These are phyloP conservation scores for Gonium pectorale DNA, from an alignment of 139 green algal species.

Conservation along the genomic window DNA sequence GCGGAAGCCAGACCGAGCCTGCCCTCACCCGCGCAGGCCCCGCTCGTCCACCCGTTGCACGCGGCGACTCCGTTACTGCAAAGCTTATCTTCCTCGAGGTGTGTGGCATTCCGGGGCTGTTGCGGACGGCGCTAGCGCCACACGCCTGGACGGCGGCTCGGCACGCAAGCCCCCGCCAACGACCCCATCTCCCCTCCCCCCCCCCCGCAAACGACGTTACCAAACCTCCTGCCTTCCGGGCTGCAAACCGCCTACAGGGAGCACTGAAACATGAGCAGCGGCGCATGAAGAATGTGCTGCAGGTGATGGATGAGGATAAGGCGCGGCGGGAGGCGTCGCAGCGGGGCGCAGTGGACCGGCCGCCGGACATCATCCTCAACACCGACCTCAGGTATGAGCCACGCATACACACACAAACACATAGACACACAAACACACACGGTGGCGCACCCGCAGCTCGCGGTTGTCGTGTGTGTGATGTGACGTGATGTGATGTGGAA, in stretches of 20 bases:
- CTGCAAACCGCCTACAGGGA: background rate
- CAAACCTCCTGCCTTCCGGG: too few species aligned
- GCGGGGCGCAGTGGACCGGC: background rate
- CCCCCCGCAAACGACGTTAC: too few species aligned
- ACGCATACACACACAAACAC: background rate
- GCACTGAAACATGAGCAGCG: conserved; percentile 13
- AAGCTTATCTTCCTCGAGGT: conserved; percentile 39
- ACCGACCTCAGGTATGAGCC: conserved; percentile 1
- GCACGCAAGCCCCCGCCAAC: too few species aligned
- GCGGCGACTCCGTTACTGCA: conserved; percentile 16
- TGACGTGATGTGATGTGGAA: background rate
- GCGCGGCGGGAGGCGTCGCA: background rate
- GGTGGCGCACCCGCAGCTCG: too few species aligned
- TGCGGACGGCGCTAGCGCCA: background rate
- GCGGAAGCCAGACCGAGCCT: background rate
- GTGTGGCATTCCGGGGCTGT: too few species aligned
- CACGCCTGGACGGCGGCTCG: background rate
- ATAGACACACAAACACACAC: too few species aligned
- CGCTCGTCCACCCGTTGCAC: background rate
- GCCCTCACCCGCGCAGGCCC: background rate
- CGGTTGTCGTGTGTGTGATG: background rate
- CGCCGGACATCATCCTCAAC: conserved; percentile 8
- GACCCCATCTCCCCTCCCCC: background rate
- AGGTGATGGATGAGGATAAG: background rate
- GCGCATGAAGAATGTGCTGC: conserved; percentile 26